Evolutionary conservation across 2,329 filamentous ascomycete genomes (phyloP).

Genomic region (Shiraia sp.): DNA sequence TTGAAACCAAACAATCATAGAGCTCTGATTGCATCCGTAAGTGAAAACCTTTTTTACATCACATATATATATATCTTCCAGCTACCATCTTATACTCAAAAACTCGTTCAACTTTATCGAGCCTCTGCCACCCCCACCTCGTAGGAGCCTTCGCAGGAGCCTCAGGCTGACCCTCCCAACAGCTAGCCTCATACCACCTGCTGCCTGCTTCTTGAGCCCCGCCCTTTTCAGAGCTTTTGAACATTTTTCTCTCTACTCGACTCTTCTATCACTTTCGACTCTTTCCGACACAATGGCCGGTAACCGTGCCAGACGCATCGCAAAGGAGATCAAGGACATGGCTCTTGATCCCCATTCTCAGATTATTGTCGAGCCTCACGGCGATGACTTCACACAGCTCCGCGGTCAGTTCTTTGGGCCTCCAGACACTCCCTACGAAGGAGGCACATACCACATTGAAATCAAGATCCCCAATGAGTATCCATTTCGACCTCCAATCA

Average conservation of each 20-base stretch:
- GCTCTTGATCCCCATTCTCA: conserved; percentile 74
- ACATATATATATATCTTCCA: neutral
- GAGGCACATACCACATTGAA: conserved; percentile 79
- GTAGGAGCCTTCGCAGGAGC: conserved; percentile 19
- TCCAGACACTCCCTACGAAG: conserved; percentile 90
- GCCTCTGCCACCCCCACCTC: conserved; percentile 16
- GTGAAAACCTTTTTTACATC: neutral
- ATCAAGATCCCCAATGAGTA: conserved; percentile 88
- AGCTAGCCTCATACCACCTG: conserved; percentile 6
- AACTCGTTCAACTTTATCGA: conserved; percentile 2
- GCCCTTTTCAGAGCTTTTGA: conserved; percentile 3
- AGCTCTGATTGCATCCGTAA: neutral
- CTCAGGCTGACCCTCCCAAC: conserved; percentile 29
- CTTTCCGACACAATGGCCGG: conserved; percentile 52
- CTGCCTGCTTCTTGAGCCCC: conserved; percentile 14
- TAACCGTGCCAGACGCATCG: conserved; percentile 64
- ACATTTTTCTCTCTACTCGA: conserved; percentile 1
- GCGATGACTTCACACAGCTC: conserved; percentile 77
- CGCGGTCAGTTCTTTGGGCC: conserved; percentile 83
- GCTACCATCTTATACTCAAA: too few relatives aligned
- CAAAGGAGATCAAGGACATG: conserved; percentile 79
- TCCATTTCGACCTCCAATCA: conserved; percentile 87
- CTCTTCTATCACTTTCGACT: neutral
- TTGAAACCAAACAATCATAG: neutral
- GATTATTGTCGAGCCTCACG: conserved; percentile 69